Percentiles rank a stretch among this genome's conserved stretches.
Evolutionary conservation across 306 rosid species (phyloP).

Genomic region (Inga laurina): DNA sequence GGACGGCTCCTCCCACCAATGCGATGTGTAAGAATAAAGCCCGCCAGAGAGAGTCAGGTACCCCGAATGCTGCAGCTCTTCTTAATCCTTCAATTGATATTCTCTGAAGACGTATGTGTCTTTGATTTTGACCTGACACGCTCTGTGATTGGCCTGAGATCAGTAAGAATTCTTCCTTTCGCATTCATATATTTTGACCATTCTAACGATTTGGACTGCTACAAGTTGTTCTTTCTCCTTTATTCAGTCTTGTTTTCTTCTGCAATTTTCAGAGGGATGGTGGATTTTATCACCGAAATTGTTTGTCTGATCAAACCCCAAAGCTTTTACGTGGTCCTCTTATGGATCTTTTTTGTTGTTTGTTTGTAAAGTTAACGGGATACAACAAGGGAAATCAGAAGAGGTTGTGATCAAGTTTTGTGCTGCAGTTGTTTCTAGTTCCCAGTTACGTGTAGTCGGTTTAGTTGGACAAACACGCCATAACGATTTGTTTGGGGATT

Average conservation of each 20-base stretch:
- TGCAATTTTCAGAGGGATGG: neutral
- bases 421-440: neutral
- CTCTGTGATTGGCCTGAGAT: conserved; percentile 17
- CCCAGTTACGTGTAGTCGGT: neutral
- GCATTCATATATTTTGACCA: neutral
- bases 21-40: neutral
- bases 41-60: neutral
- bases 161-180: conserved; percentile 34
- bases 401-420: neutral
- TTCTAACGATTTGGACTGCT: conserved; percentile 2
- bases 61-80: neutral
- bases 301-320: neutral
- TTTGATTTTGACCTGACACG: neutral
- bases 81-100: neutral
- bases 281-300: neutral
- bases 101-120: neutral
- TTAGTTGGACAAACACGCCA: neutral
- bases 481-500: neutral
- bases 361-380: neutral
- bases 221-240: neutral
- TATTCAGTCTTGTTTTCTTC: neutral
- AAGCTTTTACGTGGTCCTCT: neutral
- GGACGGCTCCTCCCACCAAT: neutral
- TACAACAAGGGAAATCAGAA: neutral
- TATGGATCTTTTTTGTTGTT: neutral